Percentiles rank a stretch among this genome's conserved stretches.
These are phyloP conservation scores for Aspergillus campestris DNA, from an alignment of 495 filamentous ascomycete species.

Conservation along the genomic window DNA sequence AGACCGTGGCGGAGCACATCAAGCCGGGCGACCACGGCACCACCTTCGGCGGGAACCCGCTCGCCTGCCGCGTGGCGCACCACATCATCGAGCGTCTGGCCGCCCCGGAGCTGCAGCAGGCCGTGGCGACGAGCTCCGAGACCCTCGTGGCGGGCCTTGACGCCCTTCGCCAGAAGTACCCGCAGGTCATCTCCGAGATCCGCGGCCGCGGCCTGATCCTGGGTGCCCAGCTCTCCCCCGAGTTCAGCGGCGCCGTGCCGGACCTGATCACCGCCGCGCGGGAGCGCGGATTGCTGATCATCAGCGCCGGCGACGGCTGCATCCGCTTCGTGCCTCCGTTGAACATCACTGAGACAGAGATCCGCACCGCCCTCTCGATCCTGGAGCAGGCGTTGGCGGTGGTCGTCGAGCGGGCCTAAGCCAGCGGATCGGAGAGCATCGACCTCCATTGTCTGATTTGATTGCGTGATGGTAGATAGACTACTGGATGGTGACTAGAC, in stretches of 20 bases:
- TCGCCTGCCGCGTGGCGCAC: conserved; percentile 76
- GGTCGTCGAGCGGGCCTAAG: conserved; percentile 16
- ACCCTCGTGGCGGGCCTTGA: conserved; percentile 59
- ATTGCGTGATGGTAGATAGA: not conserved
- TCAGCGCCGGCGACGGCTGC: conserved; percentile 85
- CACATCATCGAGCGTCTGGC: conserved; percentile 71
- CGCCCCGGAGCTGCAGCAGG: conserved; percentile 51
- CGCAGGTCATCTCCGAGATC: conserved; percentile 64
- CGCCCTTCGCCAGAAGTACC: conserved; percentile 55
- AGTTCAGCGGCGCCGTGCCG: conserved; percentile 48
- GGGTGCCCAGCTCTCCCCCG: conserved; percentile 68
- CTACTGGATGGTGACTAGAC: no score
- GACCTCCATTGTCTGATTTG: not conserved
- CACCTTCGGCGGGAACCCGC: conserved; percentile 92
- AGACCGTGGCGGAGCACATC: conserved; percentile 70
- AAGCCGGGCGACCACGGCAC: conserved; percentile 92
- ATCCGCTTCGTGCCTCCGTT: conserved; percentile 79
- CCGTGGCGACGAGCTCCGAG: conserved; percentile 55
- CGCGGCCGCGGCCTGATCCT: conserved; percentile 78
- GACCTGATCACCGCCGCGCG: conserved; percentile 73
- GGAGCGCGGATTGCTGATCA: conserved; percentile 81
- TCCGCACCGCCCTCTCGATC: conserved; percentile 64
- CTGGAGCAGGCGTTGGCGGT: conserved; percentile 68
- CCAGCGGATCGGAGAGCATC: not conserved
- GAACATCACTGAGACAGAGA: conserved; percentile 66